Conservation (phyloP, 257 asterid species). For the Paulownia fortunei region DNA sequence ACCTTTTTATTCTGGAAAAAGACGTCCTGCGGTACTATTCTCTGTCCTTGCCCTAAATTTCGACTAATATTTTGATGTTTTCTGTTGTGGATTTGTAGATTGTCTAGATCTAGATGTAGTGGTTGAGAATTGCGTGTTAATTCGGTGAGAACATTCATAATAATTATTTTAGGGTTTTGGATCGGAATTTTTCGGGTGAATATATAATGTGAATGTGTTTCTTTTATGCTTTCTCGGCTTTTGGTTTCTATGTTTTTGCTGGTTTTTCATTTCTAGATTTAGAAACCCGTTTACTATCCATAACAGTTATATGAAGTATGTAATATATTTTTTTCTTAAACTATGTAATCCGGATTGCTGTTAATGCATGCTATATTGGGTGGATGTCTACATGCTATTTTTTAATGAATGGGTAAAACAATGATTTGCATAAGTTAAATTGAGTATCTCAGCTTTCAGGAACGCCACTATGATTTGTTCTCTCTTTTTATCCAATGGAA, state of each 20-base stretch:
- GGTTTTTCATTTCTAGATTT: not conserved
- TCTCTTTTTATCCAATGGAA: not conserved
- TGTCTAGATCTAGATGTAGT: slow-evolving; percentile 35
- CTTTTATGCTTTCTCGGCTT: not conserved
- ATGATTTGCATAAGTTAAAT: not conserved
- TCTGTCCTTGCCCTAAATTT: slow-evolving; percentile 21
- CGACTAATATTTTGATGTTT: not conserved
- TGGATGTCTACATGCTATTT: not conserved
- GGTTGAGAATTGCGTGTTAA: slow-evolving; percentile 1
- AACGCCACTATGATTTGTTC: not conserved
- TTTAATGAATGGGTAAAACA: not conserved
- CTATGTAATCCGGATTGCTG: not conserved
- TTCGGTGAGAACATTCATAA: not conserved
- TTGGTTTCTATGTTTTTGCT: not conserved
- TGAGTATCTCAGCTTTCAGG: not conserved
- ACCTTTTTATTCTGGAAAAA: too few species aligned
- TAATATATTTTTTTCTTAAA: not conserved
- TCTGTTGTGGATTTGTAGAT: slow-evolving; percentile 24
- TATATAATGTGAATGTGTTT: not conserved
- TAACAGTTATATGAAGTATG: not conserved
- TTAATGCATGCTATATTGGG: not conserved
- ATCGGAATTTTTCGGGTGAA: slow-evolving; percentile 23
- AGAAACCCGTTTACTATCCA: not conserved
- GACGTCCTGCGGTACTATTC: slow-evolving; percentile 37
- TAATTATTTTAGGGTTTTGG: slow-evolving; percentile 41